Base-by-base conservation (phyloP, 768 basidiomycete species). In the Royoungia palumana region DNA sequence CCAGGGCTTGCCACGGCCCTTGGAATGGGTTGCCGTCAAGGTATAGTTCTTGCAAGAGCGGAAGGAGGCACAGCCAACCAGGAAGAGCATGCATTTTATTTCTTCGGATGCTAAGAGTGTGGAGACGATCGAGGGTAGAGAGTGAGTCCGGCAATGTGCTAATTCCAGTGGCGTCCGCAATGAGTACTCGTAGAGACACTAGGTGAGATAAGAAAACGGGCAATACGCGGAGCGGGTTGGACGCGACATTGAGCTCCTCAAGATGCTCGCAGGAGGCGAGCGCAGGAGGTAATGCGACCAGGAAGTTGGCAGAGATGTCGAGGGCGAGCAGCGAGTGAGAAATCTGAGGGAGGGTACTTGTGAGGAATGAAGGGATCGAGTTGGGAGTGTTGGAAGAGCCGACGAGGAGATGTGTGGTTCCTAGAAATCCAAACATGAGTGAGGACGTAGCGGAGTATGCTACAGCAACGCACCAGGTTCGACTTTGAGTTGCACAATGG, bases 11-110 rank as follows among this genome's bases (percentile, higher is more conserved):
- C 91, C 94, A 96, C 1, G 91, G 89, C 8, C 89, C 89, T 58
- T 90, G 89, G 70, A 99, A 97, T 8, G 94, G 93, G 65, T 99
- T 99, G 16, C 85, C 87, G 54, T 98, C 95, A n/a, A 99, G 82
- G 56, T 86, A 87, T 4, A 99, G 72, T 2, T 85, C 87, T 66
- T 95, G 91, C 40, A 99, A 74, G 25, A 78, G 77, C 17, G 83
- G 79, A n/a, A 99, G 76, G 24, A 91, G 79, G 65, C 91, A 92
- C 39, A 99, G 76, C 95, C 96, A 99, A 53, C 87, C 83, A n/a
- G 96, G 94, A 16, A 98, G 78, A 7, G 87, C 80, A 56, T 88
- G 77, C 61, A 99, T 75, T 64, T 87, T 87, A 70, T 99, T 99
- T 61, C 87, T 74, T 39, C 94, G 83, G 46, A 95, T 70, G 62